Evolutionary conservation across 2,329 filamentous ascomycete species (phyloP).

Genomic region (Rutstroemia sp.): DNA sequence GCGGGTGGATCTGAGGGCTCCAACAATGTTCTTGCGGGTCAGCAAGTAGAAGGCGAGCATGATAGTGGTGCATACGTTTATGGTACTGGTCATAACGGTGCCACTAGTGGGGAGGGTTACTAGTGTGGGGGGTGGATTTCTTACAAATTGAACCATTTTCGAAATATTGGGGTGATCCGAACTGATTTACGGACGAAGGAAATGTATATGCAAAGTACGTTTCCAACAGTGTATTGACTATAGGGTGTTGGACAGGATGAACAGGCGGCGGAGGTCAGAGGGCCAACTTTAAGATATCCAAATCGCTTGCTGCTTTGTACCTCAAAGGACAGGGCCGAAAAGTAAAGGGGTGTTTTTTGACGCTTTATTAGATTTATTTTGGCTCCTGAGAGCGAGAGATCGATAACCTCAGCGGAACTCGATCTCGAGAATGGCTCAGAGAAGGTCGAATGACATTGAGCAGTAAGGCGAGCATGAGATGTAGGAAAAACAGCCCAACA

Average conservation of each 20-base stretch:
- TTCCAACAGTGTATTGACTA: conserved; percentile 27
- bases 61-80: conserved; percentile 34
- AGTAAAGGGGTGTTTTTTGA: conserved; percentile 22
- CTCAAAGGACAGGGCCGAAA: conserved; percentile 24
- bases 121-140: conserved; percentile 10
- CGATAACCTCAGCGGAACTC: conserved; percentile 15
- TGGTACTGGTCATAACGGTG: conserved; percentile 50
- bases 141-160: conserved; percentile 6
- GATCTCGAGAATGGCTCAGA: conserved; percentile 4
- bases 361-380: conserved; percentile 26
- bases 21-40: conserved; percentile 30
- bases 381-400: conserved; percentile 21
- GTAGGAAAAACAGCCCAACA: conserved; percentile 27
- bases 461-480: conserved; percentile 17
- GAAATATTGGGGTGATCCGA: background rate
- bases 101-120: conserved; percentile 29
- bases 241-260: conserved; percentile 19
- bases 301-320: conserved; percentile 18
- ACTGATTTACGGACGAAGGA: background rate
- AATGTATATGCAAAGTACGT: conserved; percentile 12
- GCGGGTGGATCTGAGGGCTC: conserved; percentile 25
- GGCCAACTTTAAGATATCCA: conserved; percentile 11
- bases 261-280: conserved; percentile 11
- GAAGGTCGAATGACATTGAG: conserved; percentile 9
- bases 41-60: conserved; percentile 29